A percentile compares a stretch with the other conserved stretches of the same genome.
phyloP scores from a whole-genome alignment of 192 early-diverging fungal species.

The Lunasporangiospora selenospora region DNA sequence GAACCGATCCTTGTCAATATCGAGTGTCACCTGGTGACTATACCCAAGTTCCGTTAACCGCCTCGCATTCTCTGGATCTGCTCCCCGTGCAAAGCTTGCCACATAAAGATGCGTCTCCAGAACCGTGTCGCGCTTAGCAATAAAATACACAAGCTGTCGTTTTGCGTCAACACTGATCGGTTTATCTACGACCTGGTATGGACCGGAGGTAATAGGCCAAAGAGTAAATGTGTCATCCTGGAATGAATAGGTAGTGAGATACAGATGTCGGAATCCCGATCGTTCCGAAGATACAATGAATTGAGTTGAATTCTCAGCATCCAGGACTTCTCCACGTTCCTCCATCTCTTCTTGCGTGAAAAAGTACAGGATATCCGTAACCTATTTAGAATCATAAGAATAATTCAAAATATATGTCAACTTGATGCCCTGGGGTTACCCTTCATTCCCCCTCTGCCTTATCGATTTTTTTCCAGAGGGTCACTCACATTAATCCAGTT shows the following conservation, averaged over 20 bases:
- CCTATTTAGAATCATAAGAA: too few relatives aligned
- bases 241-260: slow-evolving; percentile 48
- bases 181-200: slow-evolving; percentile 66
- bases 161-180: slow-evolving; percentile 59
- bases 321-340: background rate
- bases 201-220: slow-evolving; percentile 59
- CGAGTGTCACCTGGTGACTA: slow-evolving; percentile 54
- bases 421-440: too few relatives aligned
- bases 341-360: slow-evolving; percentile 4
- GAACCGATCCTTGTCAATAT: slow-evolving; percentile 43
- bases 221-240: slow-evolving; percentile 11
- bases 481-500: slow-evolving; percentile 71
- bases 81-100: slow-evolving; percentile 30
- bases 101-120: slow-evolving; percentile 72
- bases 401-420: too few relatives aligned
- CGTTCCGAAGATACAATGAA: slow-evolving; percentile 64
- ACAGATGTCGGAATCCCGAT: slow-evolving; percentile 69
- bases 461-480: too few relatives aligned
- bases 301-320: slow-evolving; percentile 9
- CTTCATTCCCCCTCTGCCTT: too few relatives aligned
- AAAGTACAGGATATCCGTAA: slow-evolving; percentile 41
- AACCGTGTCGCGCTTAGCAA: slow-evolving; percentile 60
- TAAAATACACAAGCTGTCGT: slow-evolving; percentile 65
- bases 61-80: slow-evolving; percentile 8
- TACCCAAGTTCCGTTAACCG: slow-evolving; percentile 57